Base-by-base conservation (phyloP, 202 grass and related monocot genomes). In the Brachypodium distachyon region DNA sequence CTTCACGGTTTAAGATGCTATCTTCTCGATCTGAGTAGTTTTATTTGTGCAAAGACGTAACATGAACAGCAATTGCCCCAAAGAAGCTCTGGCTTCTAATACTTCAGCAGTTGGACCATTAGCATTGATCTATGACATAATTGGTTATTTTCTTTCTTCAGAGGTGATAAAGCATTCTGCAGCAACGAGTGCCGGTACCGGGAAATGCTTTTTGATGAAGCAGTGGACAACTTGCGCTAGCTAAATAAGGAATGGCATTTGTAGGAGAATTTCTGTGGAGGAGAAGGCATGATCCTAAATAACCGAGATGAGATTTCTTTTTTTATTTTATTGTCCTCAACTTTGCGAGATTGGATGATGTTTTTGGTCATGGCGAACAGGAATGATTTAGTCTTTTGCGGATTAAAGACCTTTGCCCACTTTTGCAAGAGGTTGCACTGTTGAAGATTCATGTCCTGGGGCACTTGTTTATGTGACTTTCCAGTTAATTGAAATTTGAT, bases 141-240 rank as follows among this genome's bases (percentile, higher is more conserved):
- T 76, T 66, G 57, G 16, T 61, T 33, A 17, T 73, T 82, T 63
- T 58, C 28, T 74, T 85, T 86, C 23, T 38, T n/a, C 86, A 92
- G 90, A 79, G 86, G 80, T 16, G 82, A 86, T 27, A 85, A 83
- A 76, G 86, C 81, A 34, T 88, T 88, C 77, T 92, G 90, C 84
- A 84, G 88, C 83, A 73, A 66, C 38, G 85, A 89, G 64, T 92
- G 86, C 82, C 75, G 52, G 51, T 82, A 83, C 82, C 81, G 71
- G 55, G 78, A 83, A 59, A 80, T 83, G 73, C 74, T 85, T 77
- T 91, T 88, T 0, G 82, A 91, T 2, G 77, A 88, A 60, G 77
- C 73, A 18, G 73, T 61, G 71, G 77, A 88, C 72, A 83, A 83
- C 59, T 82, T 87, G 75, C 67, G 74, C 67, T 85, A 90, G 74